phyloP scores from a whole-genome alignment of 2,329 filamentous ascomycete species.

The Fusarium papillatum region DNA sequence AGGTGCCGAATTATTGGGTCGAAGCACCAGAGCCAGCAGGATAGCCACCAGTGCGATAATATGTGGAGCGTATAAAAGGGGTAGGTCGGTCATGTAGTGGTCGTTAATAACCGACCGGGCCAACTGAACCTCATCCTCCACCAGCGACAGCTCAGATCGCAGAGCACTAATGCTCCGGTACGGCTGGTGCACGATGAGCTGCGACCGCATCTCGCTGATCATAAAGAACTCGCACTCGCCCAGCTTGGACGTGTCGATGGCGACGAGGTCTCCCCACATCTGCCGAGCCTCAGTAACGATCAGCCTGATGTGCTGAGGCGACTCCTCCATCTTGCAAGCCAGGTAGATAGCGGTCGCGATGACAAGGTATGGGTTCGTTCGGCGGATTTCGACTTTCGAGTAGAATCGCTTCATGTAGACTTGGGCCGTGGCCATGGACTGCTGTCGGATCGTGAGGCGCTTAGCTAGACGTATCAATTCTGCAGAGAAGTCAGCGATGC shows the following conservation, averaged over 20 bases:
- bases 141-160: conserved; percentile 77
- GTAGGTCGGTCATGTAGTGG: conserved; percentile 93
- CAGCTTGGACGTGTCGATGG: conserved; percentile 84
- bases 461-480: conserved; percentile 88
- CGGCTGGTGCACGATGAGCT: conserved; percentile 91
- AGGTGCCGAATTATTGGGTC: conserved; percentile 62
- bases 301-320: conserved; percentile 93
- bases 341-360: conserved; percentile 95
- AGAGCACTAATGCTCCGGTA: conserved; percentile 85
- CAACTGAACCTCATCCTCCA: conserved; percentile 82
- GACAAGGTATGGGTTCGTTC: conserved; percentile 93
- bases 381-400: conserved; percentile 88
- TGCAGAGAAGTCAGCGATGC: conserved; percentile 49
- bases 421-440: conserved; percentile 93
- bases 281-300: conserved; percentile 89
- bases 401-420: conserved; percentile 97
- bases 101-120: conserved; percentile 92
- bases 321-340: conserved; percentile 98
- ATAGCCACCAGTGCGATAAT: conserved; percentile 90
- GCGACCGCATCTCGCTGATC: conserved; percentile 91
- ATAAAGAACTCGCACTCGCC: conserved; percentile 95
- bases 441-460: conserved; percentile 87
- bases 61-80: conserved; percentile 87
- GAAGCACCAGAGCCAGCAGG: conserved; percentile 85
- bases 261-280: conserved; percentile 85